Evolutionary conservation across 2,329 filamentous ascomycete genomes (phyloP).

Genomic region (Paecilomyces fulvus): DNA sequence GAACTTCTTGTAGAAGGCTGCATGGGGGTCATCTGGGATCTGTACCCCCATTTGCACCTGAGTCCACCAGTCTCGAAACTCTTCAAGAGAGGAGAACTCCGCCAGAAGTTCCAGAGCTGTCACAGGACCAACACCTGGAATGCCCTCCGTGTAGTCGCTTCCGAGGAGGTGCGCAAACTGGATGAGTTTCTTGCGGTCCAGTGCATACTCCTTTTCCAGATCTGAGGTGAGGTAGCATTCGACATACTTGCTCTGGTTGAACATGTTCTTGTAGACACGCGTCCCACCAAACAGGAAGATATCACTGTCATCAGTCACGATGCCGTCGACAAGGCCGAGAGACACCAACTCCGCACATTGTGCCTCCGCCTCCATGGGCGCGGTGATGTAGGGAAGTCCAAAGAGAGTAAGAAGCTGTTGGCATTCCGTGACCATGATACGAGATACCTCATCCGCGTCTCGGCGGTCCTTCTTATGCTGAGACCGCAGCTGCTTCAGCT

Average conservation of each 20-base stretch:
- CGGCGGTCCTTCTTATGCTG: constrained; percentile 95
- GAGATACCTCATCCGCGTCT: constrained; percentile 93
- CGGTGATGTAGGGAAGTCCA: constrained; percentile 91
- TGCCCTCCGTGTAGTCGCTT: constrained; percentile 88
- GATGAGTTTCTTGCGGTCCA: constrained; percentile 81
- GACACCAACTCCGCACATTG: constrained; percentile 88
- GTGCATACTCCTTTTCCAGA: constrained; percentile 78
- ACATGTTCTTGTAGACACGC: constrained; percentile 98
- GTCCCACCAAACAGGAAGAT: constrained; percentile 96
- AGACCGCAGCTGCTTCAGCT: constrained; percentile 76
- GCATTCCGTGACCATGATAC: constrained; percentile 92
- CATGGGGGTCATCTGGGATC: constrained; percentile 46
- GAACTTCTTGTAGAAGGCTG: constrained; percentile 75
- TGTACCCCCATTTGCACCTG: constrained; percentile 65
- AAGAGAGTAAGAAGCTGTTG: constrained; percentile 85
- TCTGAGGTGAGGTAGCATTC: constrained; percentile 86
- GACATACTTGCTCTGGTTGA: constrained; percentile 95
- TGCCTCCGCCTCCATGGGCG: constrained; percentile 97
- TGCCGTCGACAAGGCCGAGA: constrained; percentile 86
- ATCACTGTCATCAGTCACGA: constrained; percentile 95
- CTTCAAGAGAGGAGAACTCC: constrained; percentile 66
- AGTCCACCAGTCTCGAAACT: constrained; percentile 83
- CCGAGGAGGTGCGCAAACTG: constrained; percentile 83
- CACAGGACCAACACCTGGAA: constrained; percentile 85
- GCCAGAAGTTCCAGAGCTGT: constrained; percentile 90